Conservation (phyloP, 169 alveolate species). For the Cystoisospora suis region DNA sequence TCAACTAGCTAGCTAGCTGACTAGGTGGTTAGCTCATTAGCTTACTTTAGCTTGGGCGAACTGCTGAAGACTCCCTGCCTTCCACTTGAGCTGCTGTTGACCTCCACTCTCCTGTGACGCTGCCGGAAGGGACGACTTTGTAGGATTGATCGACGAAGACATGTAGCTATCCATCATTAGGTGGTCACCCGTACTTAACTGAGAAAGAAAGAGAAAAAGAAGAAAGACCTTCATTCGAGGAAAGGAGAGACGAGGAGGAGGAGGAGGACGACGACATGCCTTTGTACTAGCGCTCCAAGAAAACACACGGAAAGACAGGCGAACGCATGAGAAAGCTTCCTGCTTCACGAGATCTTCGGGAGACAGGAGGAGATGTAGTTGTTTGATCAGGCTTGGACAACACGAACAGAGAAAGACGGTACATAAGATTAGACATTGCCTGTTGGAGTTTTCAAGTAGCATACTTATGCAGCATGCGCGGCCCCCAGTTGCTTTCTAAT, state of each 20-base stretch:
- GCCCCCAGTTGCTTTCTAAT: too few relatives aligned
- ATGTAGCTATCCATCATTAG: conserved; percentile 23
- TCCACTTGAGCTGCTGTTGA: conserved; percentile 79
- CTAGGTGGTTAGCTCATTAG: too few relatives aligned
- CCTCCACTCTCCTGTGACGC: conserved; percentile 30
- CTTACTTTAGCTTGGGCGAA: conserved; percentile 66
- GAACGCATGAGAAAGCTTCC: neutral
- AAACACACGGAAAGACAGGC: neutral
- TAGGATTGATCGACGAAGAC: too few relatives aligned
- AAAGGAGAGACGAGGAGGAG: neutral
- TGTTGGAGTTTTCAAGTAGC: too few relatives aligned
- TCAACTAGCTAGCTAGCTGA: too few relatives aligned
- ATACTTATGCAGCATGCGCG: too few relatives aligned
- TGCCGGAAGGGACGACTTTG: too few relatives aligned
- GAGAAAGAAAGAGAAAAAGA: neutral
- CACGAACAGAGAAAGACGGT: too few relatives aligned
- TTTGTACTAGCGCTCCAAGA: neutral
- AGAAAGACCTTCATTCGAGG: neutral
- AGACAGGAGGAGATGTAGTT: neutral
- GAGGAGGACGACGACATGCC: neutral
- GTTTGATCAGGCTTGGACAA: neutral
- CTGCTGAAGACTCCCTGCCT: conserved; percentile 89
- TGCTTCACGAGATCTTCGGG: neutral
- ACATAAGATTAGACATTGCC: too few relatives aligned
- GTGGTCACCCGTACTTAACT: conserved; percentile 13